Conservation (phyloP, 257 asterid species). For the Oldenlandia corymbosa region DNA sequence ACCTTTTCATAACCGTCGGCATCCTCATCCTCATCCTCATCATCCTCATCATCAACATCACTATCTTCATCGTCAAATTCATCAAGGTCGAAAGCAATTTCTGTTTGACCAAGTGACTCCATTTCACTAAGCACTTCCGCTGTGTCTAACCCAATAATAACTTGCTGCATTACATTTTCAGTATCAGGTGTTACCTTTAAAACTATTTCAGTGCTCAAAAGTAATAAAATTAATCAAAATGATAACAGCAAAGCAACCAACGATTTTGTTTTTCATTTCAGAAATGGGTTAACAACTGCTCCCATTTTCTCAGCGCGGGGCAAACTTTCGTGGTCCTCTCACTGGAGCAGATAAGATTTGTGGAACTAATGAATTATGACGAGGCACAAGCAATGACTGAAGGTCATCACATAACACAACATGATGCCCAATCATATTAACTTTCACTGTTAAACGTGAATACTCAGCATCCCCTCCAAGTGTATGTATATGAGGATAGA, state of each 20-base stretch:
- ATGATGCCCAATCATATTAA: background rate
- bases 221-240: background rate
- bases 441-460: background rate
- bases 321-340: background rate
- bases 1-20: constrained; percentile 42
- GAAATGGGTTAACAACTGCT: background rate
- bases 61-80: constrained; percentile 67
- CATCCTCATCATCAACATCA: constrained; percentile 62
- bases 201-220: background rate
- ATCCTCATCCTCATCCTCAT: constrained; percentile 42
- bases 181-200: background rate
- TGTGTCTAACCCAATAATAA: constrained; percentile 82
- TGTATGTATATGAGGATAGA: background rate
- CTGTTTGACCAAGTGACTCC: constrained; percentile 67
- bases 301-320: background rate
- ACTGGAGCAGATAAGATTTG: background rate
- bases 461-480: background rate
- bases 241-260: background rate
- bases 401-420: background rate
- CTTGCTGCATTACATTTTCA: constrained; percentile 71
- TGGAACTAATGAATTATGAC: background rate
- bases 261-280: background rate
- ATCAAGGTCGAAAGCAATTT: constrained; percentile 57
- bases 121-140: constrained; percentile 77
- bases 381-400: background rate